Base-by-base conservation (phyloP, 2,329 filamentous ascomycete species). In the Parafenestella ontariensis region DNA sequence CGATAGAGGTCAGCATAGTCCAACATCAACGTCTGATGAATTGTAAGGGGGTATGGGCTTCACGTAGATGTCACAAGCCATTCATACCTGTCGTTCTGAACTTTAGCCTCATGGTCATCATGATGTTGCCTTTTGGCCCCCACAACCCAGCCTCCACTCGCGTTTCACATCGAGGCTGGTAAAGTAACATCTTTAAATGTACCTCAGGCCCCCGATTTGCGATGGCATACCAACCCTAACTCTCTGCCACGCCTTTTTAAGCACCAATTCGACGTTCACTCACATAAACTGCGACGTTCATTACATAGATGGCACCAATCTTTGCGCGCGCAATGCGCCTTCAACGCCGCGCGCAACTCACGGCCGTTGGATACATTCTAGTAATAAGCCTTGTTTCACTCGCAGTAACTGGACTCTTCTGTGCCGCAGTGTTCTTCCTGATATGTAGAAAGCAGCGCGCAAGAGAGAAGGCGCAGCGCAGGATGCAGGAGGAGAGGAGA, bases 381-480 rank as follows among this genome's bases (percentile, higher is more conserved):
- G 29, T 60, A 3, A 39, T 58, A 10, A 11, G 24, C 8, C 33
- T 60, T 15, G 42, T 44, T n/a, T 33, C 42, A 6, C 13, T 55
- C n/a, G 42, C 31, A 1, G 34, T 46, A 2, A 17, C 26, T 2
- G 58, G 42, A 1, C 11, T 52, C 11, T 60, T 62, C 13, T 54
- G 54, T 26, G 20, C 43, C 1, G 43, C 50, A 6, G 44, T 54
- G 5, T 39, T 56, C 15, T 54, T 46, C 44, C 29, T 54, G 5
- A 41, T 62, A 10, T 60, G 49, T 40, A 49, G 37, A n/a, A 57
- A 49, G 39, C 52, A 62, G 36, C 54, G 57, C 20, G 39, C 43
- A 26, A 40, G 47, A 41, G 45, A 56, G 40, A 46, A 49, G 39
- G 40, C 37, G 8, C 41, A 52, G 17, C 44, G 36, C 24, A 56